Conservation (phyloP, 1,139 yeast genomes). For the Saccharomyces hybrid region DNA sequence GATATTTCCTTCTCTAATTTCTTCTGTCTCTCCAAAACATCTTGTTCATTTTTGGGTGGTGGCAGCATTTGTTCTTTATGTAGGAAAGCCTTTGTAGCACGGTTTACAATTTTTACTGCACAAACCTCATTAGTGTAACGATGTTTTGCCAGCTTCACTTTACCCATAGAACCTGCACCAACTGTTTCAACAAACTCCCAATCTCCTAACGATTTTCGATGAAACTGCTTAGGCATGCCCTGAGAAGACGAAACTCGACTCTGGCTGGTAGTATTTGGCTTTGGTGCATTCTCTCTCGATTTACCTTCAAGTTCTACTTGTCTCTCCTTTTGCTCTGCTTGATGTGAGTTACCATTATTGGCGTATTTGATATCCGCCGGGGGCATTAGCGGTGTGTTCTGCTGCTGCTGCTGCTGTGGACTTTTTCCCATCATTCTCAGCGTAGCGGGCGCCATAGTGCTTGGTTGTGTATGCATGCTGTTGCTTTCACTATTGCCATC, state of each 20-base stretch:
- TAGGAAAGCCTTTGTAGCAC: slow-evolving; percentile 68
- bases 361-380: background rate
- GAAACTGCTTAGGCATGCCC: slow-evolving; percentile 45
- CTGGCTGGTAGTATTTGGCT: background rate
- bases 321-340: slow-evolving; percentile 5
- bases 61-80: slow-evolving; percentile 70
- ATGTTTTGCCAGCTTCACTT: slow-evolving; percentile 87
- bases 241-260: background rate
- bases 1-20: slow-evolving; percentile 80
- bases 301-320: background rate
- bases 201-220: slow-evolving; percentile 85
- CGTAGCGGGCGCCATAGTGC: slow-evolving; percentile 52
- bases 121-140: slow-evolving; percentile 62
- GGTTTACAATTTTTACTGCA: slow-evolving; percentile 75
- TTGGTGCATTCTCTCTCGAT: background rate
- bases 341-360: background rate
- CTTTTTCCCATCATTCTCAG: slow-evolving; percentile 60
- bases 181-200: slow-evolving; percentile 94
- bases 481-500: background rate
- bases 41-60: slow-evolving; percentile 52
- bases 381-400: slow-evolving; percentile 18
- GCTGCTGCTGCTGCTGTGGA: slow-evolving; percentile 9
- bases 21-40: slow-evolving; percentile 51
- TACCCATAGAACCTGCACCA: slow-evolving; percentile 99
- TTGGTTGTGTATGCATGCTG: slow-evolving; percentile 6